These are phyloP conservation scores for Claviceps citrina DNA, from an alignment of 2,329 filamentous ascomycete species.

Conservation along the genomic window DNA sequence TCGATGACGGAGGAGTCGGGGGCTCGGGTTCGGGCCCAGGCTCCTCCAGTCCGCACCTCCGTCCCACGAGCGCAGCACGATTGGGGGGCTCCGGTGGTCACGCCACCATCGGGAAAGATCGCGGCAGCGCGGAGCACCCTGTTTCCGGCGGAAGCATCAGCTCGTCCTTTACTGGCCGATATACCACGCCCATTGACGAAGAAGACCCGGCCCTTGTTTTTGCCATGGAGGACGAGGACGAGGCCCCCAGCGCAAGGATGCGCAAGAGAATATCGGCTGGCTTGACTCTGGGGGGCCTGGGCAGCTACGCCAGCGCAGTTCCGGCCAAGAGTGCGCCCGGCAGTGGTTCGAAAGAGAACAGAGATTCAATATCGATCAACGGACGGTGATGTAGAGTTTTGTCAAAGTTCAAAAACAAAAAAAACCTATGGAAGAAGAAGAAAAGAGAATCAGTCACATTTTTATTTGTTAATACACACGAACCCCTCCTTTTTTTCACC, in stretches of 20 bases:
- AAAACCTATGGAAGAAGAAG: background rate
- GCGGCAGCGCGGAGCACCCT: conserved; percentile 36
- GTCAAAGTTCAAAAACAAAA: background rate
- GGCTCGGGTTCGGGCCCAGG: conserved; percentile 18
- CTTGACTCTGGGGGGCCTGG: conserved; percentile 22
- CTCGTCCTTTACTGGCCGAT: conserved; percentile 38
- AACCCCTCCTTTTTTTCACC: background rate
- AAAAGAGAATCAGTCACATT: background rate
- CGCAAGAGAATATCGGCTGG: conserved; percentile 35
- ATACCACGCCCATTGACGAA: conserved; percentile 50
- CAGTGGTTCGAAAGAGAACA: conserved; percentile 15
- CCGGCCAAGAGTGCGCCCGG: conserved; percentile 14
- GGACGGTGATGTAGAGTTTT: conserved; percentile 14
- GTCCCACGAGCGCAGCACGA: conserved; percentile 31
- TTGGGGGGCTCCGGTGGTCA: conserved; percentile 23
- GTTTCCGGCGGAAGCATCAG: conserved; percentile 44
- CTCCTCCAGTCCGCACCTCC: conserved; percentile 32
- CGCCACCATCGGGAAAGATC: conserved; percentile 25
- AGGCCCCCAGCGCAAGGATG: conserved; percentile 29
- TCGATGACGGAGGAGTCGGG: conserved; percentile 25
- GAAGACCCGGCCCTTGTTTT: conserved; percentile 50
- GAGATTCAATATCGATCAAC: conserved; percentile 16
- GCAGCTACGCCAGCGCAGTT: conserved; percentile 26
- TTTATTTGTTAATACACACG: background rate
- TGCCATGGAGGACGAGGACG: conserved; percentile 48